phyloP scores from a whole-genome alignment of 129 eudicot species.

The Scalesia atractyloides region DNA sequence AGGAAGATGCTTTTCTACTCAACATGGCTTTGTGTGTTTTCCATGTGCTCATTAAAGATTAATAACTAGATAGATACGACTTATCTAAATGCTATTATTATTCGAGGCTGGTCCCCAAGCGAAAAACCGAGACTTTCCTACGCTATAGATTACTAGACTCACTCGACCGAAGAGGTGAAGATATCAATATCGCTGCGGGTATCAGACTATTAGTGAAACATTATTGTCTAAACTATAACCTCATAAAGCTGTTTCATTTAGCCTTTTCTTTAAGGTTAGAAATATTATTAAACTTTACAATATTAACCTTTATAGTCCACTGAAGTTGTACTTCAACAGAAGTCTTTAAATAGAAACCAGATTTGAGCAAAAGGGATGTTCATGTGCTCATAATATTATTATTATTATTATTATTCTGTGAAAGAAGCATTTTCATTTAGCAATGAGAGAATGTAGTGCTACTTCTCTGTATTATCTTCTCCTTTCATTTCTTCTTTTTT shows the following conservation, averaged over 20 bases:
- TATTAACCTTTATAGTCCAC: slow-evolving; percentile 37
- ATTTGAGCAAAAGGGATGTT: slow-evolving; percentile 38
- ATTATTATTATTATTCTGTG: slow-evolving; percentile 18
- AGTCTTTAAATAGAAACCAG: slow-evolving; percentile 46
- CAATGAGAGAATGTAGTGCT: slow-evolving; percentile 48
- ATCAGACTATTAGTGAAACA: slow-evolving; percentile 25
- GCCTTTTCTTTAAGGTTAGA: slow-evolving; percentile 8
- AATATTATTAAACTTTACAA: slow-evolving; percentile 17
- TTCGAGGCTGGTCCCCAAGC: background rate
- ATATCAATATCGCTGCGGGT: too few relatives aligned
- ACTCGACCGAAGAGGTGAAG: too few relatives aligned
- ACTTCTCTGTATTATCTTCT: slow-evolving; percentile 45
- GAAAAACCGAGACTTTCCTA: background rate
- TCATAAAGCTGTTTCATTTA: slow-evolving; percentile 26
- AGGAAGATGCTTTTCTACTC: slow-evolving; percentile 34
- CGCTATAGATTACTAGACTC: too few relatives aligned
- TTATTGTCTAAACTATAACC: slow-evolving; percentile 7
- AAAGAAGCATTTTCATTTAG: slow-evolving; percentile 20
- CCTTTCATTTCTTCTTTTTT: slow-evolving; percentile 35
- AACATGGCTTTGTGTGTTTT: slow-evolving; percentile 30
- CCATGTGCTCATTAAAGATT: slow-evolving; percentile 29
- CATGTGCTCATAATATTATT: slow-evolving; percentile 28
- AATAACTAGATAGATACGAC: background rate
- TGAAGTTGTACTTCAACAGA: slow-evolving; percentile 31
- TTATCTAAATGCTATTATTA: background rate